A percentile compares a stretch with the other conserved stretches of the same genome.
Evolutionary conservation across 768 basidiomycete genomes (phyloP).

Genomic region (Naganishia vishniacii): DNA sequence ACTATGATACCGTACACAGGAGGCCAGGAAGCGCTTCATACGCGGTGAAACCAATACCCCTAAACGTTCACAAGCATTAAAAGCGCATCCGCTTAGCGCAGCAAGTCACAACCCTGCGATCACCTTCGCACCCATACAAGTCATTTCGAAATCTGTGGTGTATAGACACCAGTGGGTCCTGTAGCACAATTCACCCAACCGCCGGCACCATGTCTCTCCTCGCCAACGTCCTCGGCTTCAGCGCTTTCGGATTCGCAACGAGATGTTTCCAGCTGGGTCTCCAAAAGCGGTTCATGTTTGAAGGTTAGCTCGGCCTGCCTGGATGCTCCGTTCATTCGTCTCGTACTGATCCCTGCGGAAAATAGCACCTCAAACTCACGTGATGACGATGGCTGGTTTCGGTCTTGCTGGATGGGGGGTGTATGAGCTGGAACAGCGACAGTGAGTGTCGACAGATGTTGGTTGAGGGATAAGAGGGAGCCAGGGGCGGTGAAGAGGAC

Average conservation of each 20-base stretch:
- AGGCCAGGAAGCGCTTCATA: too few relatives aligned
- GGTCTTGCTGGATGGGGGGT: constrained; percentile 42
- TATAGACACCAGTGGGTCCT: too few relatives aligned
- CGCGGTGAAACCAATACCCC: too few relatives aligned
- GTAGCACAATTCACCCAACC: too few relatives aligned
- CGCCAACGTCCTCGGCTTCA: constrained; percentile 72
- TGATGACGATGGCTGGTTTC: constrained; percentile 36
- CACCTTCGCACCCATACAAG: neutral
- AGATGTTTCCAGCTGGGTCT: constrained; percentile 83
- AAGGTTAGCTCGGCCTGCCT: constrained; percentile 58
- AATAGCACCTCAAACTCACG: constrained; percentile 39
- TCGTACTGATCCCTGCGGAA: neutral
- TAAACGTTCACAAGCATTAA: too few relatives aligned
- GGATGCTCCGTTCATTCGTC: neutral
- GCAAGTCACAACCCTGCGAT: too few relatives aligned
- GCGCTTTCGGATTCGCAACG: constrained; percentile 78
- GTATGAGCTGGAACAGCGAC: constrained; percentile 41
- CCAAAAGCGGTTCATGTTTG: constrained; percentile 69
- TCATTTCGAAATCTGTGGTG: too few relatives aligned
- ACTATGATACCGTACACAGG: too few relatives aligned
- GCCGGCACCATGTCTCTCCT: constrained; percentile 65
- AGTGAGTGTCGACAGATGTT: too few relatives aligned
- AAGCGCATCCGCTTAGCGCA: too few relatives aligned
- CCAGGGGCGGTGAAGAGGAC: neutral
- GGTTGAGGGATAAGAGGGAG: neutral